Percentiles rank a stretch among this genome's conserved stretches.
Conservation (phyloP, 169 alveolate species). For the Plasmodium knowlesi region DNA sequence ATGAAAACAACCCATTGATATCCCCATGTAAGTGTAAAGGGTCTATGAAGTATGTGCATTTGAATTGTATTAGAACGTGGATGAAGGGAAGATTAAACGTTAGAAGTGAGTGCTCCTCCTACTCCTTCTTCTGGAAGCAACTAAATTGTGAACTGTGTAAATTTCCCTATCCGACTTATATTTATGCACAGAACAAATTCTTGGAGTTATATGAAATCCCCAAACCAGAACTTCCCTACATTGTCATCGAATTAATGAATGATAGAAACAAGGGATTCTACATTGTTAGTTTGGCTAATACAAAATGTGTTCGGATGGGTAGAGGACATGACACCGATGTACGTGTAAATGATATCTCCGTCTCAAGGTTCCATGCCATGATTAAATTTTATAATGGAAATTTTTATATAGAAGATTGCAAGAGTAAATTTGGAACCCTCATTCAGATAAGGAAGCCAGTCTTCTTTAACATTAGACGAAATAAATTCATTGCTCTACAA, state of each 20-base stretch:
- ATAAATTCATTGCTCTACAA: slow-evolving; percentile 77
- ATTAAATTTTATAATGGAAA: slow-evolving; percentile 89
- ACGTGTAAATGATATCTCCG: slow-evolving; percentile 95
- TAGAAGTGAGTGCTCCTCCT: slow-evolving; percentile 76
- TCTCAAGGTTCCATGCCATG: slow-evolving; percentile 93
- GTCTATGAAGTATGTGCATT: slow-evolving; percentile 94
- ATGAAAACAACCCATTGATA: slow-evolving; percentile 92
- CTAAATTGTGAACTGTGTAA: slow-evolving; percentile 95
- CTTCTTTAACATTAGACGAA: slow-evolving; percentile 67
- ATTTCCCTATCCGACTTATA: slow-evolving; percentile 87
- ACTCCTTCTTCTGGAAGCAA: slow-evolving; percentile 89
- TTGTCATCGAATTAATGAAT: slow-evolving; percentile 86
- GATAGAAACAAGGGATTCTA: slow-evolving; percentile 84
- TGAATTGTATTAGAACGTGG: slow-evolving; percentile 94
- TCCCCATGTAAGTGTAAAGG: slow-evolving; percentile 98
- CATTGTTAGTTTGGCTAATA: slow-evolving; percentile 84
- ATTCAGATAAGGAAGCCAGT: slow-evolving; percentile 77
- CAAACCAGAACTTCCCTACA: slow-evolving; percentile 89
- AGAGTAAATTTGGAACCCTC: slow-evolving; percentile 96
- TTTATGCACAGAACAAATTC: slow-evolving; percentile 79
- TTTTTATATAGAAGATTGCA: slow-evolving; percentile 93
- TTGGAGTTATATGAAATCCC: slow-evolving; percentile 90
- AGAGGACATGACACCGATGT: slow-evolving; percentile 95
- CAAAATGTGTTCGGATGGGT: slow-evolving; percentile 87
- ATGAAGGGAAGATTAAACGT: slow-evolving; percentile 88